Evolutionary conservation across 441 rosid species (phyloP).

Genomic region (Populus hybrid): DNA sequence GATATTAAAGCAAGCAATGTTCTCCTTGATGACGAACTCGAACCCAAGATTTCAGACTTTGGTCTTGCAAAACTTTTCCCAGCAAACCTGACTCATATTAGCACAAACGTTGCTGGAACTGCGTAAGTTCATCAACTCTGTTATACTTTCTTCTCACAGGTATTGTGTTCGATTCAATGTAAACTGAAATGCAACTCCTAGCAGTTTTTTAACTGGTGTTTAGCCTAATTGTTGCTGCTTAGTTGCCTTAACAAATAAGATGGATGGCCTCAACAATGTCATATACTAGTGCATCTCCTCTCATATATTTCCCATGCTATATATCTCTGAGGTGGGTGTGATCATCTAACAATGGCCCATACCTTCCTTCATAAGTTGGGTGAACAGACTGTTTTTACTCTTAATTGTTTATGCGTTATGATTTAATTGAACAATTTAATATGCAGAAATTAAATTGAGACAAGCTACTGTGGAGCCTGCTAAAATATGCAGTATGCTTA

Average conservation of each 20-base stretch:
- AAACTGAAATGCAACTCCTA: neutral
- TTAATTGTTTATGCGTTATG: neutral
- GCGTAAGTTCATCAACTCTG: slow-evolving; percentile 35
- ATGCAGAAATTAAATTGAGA: neutral
- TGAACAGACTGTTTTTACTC: neutral
- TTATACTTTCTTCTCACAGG: neutral
- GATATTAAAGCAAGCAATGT: slow-evolving; percentile 18
- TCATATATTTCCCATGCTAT: neutral
- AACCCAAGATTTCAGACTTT: slow-evolving; percentile 67
- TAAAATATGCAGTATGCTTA: neutral
- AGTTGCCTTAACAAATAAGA: neutral
- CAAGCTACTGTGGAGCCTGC: neutral
- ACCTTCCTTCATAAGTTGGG: neutral
- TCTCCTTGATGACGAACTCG: slow-evolving; percentile 50
- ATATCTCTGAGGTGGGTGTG: neutral
- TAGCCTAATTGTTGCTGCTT: neutral
- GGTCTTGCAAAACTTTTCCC: slow-evolving; percentile 79
- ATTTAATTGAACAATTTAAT: neutral
- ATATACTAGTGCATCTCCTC: neutral
- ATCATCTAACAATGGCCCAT: neutral
- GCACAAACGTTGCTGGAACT: slow-evolving; percentile 73
- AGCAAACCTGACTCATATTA: slow-evolving; percentile 49
- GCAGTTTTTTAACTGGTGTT: neutral
- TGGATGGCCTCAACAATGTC: too few species aligned
- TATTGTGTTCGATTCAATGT: neutral